phyloP scores from a whole-genome alignment of 2,329 filamentous ascomycete genomes.

The Diaporthe sp. region DNA sequence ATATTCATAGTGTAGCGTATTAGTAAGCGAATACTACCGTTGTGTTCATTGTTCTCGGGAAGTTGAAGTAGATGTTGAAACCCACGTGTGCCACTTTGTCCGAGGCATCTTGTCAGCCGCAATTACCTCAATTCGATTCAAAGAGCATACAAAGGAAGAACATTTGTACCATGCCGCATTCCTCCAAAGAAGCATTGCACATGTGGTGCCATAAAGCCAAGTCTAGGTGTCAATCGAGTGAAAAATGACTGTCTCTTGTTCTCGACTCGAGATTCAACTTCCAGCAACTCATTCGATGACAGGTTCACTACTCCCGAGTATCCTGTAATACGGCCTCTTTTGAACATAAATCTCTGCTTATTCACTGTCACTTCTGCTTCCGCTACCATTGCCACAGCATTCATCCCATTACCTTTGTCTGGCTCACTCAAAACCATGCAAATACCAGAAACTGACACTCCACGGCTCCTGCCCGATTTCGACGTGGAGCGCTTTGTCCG shows the following conservation, averaged over 20 bases:
- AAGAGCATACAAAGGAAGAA: background rate
- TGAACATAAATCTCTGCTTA: background rate
- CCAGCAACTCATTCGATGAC: background rate
- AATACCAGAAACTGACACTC: background rate
- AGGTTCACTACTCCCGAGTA: background rate
- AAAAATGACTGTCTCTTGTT: background rate
- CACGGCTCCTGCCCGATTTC: background rate
- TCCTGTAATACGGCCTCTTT: background rate
- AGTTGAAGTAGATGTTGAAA: no score
- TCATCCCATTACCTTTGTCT: background rate
- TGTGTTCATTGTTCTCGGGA: no score
- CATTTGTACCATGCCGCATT: background rate
- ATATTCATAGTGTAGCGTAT: no score
- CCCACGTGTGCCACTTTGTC: background rate
- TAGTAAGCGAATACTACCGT: no score
- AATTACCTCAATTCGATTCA: background rate
- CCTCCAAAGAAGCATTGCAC: background rate
- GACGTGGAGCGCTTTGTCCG: conserved; percentile 31
- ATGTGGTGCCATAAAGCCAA: background rate
- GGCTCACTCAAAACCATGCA: background rate
- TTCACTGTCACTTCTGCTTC: no score
- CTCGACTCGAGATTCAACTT: background rate
- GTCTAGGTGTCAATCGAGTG: no score
- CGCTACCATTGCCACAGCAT: background rate
- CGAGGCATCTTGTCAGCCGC: background rate